Evolutionary conservation across 257 asterid species (phyloP).

Genomic region (Voacanga thouarsii): DNA sequence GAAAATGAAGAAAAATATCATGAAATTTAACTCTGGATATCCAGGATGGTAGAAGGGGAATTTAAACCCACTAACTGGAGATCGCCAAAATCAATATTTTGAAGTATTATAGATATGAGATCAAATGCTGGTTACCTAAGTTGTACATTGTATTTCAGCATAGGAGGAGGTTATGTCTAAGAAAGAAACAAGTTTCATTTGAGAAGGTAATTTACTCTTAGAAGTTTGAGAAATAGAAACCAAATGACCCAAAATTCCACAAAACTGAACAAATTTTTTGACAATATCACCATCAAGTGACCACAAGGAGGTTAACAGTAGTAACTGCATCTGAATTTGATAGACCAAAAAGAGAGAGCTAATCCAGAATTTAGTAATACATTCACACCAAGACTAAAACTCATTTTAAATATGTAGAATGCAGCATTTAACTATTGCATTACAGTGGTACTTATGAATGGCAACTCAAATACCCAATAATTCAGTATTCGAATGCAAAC

Average conservation of each 20-base stretch:
- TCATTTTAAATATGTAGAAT: background rate
- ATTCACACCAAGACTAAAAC: background rate
- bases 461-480: background rate
- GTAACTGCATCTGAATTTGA: background rate
- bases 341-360: background rate
- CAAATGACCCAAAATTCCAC: background rate
- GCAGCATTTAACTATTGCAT: background rate
- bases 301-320: background rate
- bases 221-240: background rate
- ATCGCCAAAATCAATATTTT: too few relatives aligned
- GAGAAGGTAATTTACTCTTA: background rate
- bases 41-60: background rate
- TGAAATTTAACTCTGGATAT: background rate
- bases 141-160: background rate
- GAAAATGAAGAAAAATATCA: constrained; percentile 27
- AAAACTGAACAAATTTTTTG: background rate
- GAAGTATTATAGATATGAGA: background rate
- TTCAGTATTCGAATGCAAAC: background rate
- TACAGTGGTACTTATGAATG: background rate
- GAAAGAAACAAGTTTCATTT: background rate
- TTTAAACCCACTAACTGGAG: background rate
- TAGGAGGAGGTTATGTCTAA: background rate
- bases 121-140: background rate
- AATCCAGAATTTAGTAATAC: background rate
- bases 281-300: background rate